phyloP scores from a whole-genome alignment of 306 rosid species.

The Gynostemma pentaphyllum region DNA sequence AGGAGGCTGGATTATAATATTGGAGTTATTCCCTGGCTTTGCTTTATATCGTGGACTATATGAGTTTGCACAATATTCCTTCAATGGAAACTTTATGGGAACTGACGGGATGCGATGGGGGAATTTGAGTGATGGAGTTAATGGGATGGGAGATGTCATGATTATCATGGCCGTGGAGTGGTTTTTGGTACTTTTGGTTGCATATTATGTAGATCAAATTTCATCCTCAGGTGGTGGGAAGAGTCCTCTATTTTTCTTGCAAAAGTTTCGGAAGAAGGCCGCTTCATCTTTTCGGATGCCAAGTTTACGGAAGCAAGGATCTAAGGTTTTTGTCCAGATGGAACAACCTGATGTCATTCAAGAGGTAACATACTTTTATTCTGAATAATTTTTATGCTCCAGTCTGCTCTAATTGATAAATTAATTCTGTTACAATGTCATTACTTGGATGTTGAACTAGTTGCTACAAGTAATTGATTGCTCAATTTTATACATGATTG shows the following conservation, averaged over 20 bases:
- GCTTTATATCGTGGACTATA: conserved; percentile 67
- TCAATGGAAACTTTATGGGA: conserved; percentile 33
- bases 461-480: not conserved
- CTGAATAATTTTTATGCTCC: not conserved
- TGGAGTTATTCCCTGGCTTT: conserved; percentile 77
- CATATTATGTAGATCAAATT: conserved; percentile 60
- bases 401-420: not conserved
- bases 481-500: not conserved
- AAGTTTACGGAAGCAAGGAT: conserved; percentile 44
- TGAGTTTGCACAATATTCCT: conserved; percentile 52
- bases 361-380: conserved; percentile 46
- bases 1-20: conserved; percentile 57
- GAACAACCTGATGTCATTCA: conserved; percentile 69
- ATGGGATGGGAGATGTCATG: conserved; percentile 60
- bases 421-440: not conserved
- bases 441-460: not conserved
- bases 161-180: conserved; percentile 63
- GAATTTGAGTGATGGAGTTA: conserved; percentile 42
- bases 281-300: conserved; percentile 34
- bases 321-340: conserved; percentile 56
- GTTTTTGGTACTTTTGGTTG: conserved; percentile 42
- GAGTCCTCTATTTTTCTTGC: conserved; percentile 45
- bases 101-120: conserved; percentile 74
- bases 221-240: conserved; percentile 46
- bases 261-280: conserved; percentile 37